Evolutionary conservation across 805 yeast genomes (phyloP), one percentile per base, ranked within the genome.

Genomic region (Starmera amethionina): DNA sequence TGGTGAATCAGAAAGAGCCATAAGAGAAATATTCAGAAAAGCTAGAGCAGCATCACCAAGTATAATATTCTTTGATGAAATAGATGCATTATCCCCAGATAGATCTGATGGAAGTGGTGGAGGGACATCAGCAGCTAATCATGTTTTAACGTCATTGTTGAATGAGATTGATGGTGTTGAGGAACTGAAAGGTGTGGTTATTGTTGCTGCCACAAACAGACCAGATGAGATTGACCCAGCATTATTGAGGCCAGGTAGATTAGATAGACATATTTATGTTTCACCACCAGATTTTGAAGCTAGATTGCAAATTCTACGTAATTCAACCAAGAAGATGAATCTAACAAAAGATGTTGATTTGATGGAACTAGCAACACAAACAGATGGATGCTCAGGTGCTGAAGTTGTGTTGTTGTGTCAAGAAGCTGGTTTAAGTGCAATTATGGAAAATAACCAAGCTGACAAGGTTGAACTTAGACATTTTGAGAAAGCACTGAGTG

Each of bases 81-180:
- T 93, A 38, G 99, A 93, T 63, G 97, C 98, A 0, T 64, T 93
- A 32, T 79, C 95, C 5, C 76, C 84, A 0, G 81, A 82, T 40
- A 68, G 98, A 50, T 83, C 79, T 16, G 69, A 70, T 19, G 72
- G 70, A 4, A 8, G 27, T 22, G 68, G 68, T 9, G 65, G 72
- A 3, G 64, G 78, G 0, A 79, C 87, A 0, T 72, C 82, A 15
- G 85, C 85, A 2, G 76, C 90, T 0, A 86, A 78, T 46, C 82
- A 94, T 51, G 97, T 93, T 1, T 65, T 93, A 43, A 90, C 97
- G 2, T 83, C 97, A 0, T 64, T 93, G 49, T 70, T 93, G 51
- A 93, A 90, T 54, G 99, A 93, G 60, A 84, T 93, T 51, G 99
- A 93, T 58, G 99, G 99, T 55, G 90, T 93, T 14, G 99, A 93